Evolutionary conservation across 2,329 filamentous ascomycete genomes (phyloP), one percentile per base, ranked within the genome.

Genomic region (Zymoseptoria tritici): DNA sequence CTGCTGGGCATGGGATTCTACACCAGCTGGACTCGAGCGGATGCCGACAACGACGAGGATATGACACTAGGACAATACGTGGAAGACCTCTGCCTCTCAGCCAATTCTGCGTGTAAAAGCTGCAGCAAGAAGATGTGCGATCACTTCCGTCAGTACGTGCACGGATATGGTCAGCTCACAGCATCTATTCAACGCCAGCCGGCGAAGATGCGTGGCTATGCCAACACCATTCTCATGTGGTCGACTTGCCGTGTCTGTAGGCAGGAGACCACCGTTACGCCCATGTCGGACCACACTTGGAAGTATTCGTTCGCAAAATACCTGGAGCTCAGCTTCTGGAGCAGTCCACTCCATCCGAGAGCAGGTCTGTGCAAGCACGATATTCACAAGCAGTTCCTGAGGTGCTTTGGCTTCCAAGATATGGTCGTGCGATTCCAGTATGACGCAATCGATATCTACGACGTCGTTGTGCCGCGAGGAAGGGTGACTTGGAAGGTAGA

Each of bases 281-380:
- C 88, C 31, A 97, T 99, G 91, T 97, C 93, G 0, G 86, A 91
- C 59, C 91, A 86, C 68, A 95, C 92, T 0, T 99, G 91, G 89
- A 97, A 95, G 73, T 99, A 99, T 73, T 99, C 94, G 0, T 96
- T 99, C 70, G 94, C 91, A 9, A 99, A 99, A 74, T 99, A 97
- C 70, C 80, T 99, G n/a, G 94, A 99, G 75, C 80, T 99, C 19
- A 91, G 92, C 2, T 97, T 97, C 74, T 99, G 93, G 92, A 93
- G 92, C 70, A 88, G 85, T 50, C 88, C 90, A 46, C 78, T 97
- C 54, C 89, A 86, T 71, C 85, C 87, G 67, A 86, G 83, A 65
- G 85, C 87, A 52, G 85, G 86, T 26, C 80, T 89, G 74, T 99
- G 95, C 71, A 84, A 89, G 16, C 94, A 99, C 71, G 93, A 99